These are phyloP conservation scores for Coniochaeta hoffmannii DNA, from an alignment of 2,329 filamentous ascomycete species.

Conservation along the genomic window DNA sequence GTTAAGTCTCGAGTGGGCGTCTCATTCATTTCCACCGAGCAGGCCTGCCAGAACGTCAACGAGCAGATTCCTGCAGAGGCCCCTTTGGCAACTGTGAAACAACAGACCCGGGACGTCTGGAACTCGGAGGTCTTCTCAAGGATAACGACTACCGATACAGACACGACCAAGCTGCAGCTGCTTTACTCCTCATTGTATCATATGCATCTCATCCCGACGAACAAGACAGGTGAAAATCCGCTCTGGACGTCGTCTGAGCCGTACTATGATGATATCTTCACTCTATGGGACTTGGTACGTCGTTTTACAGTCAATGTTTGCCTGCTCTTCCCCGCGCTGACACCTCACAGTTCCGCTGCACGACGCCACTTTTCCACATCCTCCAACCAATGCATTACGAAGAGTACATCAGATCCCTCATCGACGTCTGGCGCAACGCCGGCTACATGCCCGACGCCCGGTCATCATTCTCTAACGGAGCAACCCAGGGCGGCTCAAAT, in stretches of 20 bases:
- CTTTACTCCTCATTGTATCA: constrained; percentile 65
- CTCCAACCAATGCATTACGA: constrained; percentile 56
- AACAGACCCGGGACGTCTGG: constrained; percentile 46
- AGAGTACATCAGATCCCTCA: constrained; percentile 57
- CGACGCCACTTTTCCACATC: constrained; percentile 57
- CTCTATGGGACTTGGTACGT: constrained; percentile 51
- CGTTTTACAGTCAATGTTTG: not conserved
- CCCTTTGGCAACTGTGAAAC: constrained; percentile 33
- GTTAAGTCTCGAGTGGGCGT: constrained; percentile 57
- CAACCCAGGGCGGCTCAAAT: constrained; percentile 62
- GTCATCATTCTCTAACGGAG: constrained; percentile 62
- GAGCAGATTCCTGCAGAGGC: constrained; percentile 44
- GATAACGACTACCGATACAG: constrained; percentile 50
- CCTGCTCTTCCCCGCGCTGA: constrained; percentile 5
- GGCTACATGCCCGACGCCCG: constrained; percentile 59
- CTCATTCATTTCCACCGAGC: constrained; percentile 55
- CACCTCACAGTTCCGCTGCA: constrained; percentile 48
- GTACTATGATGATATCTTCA: constrained; percentile 67
- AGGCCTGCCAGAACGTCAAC: constrained; percentile 53
- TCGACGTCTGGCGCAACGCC: constrained; percentile 60
- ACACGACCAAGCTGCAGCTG: constrained; percentile 47
- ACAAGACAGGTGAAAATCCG: constrained; percentile 65
- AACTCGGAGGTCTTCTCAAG: constrained; percentile 55
- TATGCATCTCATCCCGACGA: constrained; percentile 61
- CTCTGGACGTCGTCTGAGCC: constrained; percentile 57